These are phyloP conservation scores for Rhytidhysteron rufulum DNA, from an alignment of 2,329 filamentous ascomycete species.

Conservation along the genomic window DNA sequence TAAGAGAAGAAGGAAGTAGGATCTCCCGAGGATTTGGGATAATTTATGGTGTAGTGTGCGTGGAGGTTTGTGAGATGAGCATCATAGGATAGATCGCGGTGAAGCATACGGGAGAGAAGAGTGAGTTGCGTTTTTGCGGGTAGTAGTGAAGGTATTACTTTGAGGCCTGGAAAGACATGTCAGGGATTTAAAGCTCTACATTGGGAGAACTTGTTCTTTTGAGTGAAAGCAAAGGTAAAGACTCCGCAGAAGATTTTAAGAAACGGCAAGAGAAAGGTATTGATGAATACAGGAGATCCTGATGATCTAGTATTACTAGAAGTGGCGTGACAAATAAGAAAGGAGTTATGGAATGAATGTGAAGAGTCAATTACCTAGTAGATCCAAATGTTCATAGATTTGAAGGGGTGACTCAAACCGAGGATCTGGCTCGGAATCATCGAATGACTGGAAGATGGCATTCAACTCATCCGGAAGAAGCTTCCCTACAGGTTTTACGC, in stretches of 20 bases:
- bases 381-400: constrained; percentile 60
- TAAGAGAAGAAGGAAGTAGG: constrained; percentile 51
- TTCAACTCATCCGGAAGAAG: constrained; percentile 15
- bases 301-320: constrained; percentile 1
- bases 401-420: constrained; percentile 10
- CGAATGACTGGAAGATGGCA: constrained; percentile 21
- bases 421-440: constrained; percentile 4
- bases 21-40: constrained; percentile 43
- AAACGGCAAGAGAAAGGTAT: too few relatives aligned
- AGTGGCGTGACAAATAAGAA: not conserved
- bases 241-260: not conserved
- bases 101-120: constrained; percentile 70
- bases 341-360: constrained; percentile 7
- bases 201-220: not conserved
- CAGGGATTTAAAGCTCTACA: not conserved
- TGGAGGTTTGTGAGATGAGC: constrained; percentile 86
- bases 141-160: constrained; percentile 72
- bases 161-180: constrained; percentile 60
- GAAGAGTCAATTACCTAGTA: constrained; percentile 58
- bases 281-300: constrained; percentile 3
- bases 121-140: constrained; percentile 64
- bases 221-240: constrained; percentile 1
- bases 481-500: constrained; percentile 20
- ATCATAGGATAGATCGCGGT: constrained; percentile 70
- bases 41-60: constrained; percentile 70